Conservation (phyloP, 257 asterid species). For the Nicotiana tabacum region DNA sequence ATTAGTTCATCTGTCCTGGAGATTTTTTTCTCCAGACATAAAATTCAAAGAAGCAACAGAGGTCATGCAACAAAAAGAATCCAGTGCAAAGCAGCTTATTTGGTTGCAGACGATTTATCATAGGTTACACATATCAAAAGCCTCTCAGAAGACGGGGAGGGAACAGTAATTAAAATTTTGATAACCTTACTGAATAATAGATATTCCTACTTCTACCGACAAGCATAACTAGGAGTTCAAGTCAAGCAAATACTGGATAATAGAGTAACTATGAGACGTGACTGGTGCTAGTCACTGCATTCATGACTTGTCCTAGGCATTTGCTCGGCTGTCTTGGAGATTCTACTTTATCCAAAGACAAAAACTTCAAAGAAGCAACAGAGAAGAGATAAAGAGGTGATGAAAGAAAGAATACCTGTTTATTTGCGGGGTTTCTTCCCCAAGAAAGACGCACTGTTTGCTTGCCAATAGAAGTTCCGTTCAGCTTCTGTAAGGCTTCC, state of each 20-base stretch:
- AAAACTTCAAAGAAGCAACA: neutral
- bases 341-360: neutral
- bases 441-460: constrained; percentile 46
- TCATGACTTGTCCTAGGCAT: neutral
- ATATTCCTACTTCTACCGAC: neutral
- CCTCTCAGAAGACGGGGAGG: neutral
- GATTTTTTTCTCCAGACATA: neutral
- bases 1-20: neutral
- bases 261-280: neutral
- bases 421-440: constrained; percentile 50
- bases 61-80: neutral
- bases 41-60: neutral
- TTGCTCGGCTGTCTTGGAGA: neutral
- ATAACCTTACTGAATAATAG: neutral
- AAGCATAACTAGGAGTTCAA: neutral
- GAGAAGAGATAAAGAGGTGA: neutral
- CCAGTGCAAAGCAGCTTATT: neutral
- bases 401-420: constrained; percentile 26
- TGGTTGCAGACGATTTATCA: neutral
- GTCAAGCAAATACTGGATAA: neutral
- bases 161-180: neutral
- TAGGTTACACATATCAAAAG: neutral
- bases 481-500: constrained; percentile 46
- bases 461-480: constrained; percentile 35
- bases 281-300: neutral